Evolutionary conservation across 805 yeast genomes (phyloP), one percentile per base, ranked within the genome.

Genomic region (Cyberlindnera veronae): DNA sequence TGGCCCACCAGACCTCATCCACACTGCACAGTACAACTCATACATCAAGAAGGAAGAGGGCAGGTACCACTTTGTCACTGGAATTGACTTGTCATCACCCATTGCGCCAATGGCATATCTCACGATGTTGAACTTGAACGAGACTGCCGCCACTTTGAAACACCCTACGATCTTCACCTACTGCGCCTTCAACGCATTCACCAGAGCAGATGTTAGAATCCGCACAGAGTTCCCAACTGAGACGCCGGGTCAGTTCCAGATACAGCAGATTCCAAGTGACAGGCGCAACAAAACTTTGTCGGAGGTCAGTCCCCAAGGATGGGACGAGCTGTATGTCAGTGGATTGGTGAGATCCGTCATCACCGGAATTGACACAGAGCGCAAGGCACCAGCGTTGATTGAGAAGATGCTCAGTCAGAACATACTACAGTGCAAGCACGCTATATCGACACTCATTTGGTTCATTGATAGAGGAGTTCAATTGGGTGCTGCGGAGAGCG

Each of bases 1-100:
- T 17, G 95, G 95, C 0, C 86, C 89, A 3, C 83, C 89, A 3
- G 95, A 85, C 60, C 64, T 84, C 42, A 77, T 81, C 3, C 84
- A 72, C 49, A 49, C 74, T 21, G 57, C 72, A 21, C 69, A 63
- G 41, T 57, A 49, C 40, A 48, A 49, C 36, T 46, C 38, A 15
- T 41, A 44, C 5, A 19, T 37, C 2, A 53, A 49, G 30, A 68
- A 71, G 39, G 82, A 77, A 42, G 62, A 66, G 12, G 77, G 82
- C 1, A 69, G 68, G 36, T 75, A 72, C 39, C 77, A 72, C 44
- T 69, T 64, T 45, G 56, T 69, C 20, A 66, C 69, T 1, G 80
- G 81, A 4, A 50, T 75, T 17, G 76, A 73, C 48, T 57, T 67
- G 1, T 67, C 76, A 0, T 66, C 72, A 4, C 58, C 63, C 13